Conservation (phyloP, 2,329 filamentous ascomycete genomes). For the Penicillium occitanis region DNA sequence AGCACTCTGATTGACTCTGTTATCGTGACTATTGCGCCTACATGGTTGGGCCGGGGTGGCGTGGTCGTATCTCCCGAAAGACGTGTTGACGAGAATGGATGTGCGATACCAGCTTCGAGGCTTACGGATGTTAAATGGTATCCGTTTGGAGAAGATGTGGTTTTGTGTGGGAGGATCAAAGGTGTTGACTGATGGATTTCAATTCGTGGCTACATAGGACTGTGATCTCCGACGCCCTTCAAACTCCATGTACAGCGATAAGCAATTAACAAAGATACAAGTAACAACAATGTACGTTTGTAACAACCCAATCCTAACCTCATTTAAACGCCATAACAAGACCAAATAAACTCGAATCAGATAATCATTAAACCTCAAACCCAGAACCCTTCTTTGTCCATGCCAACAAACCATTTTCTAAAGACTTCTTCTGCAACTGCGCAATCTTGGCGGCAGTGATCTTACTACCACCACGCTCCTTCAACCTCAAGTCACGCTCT, state of each 20-base stretch:
- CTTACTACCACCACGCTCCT: constrained; percentile 44
- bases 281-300: not conserved
- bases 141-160: constrained; percentile 75
- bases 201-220: not conserved
- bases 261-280: not conserved
- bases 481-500: constrained; percentile 54
- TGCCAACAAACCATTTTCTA: constrained; percentile 13
- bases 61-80: constrained; percentile 72
- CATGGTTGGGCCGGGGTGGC: constrained; percentile 78
- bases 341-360: not conserved
- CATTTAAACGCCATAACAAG: not conserved
- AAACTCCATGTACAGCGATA: not conserved
- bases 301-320: not conserved
- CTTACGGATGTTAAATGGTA: constrained; percentile 66
- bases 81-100: constrained; percentile 49
- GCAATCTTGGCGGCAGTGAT: constrained; percentile 22
- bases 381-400: constrained; percentile 14
- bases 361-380: not conserved
- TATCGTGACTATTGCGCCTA: constrained; percentile 84
- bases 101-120: constrained; percentile 61
- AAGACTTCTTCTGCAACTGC: constrained; percentile 15
- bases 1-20: constrained; percentile 64
- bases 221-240: not conserved
- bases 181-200: not conserved
- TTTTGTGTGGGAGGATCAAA: constrained; percentile 67